Evolutionary conservation across 257 asterid genomes (phyloP), one percentile per base, ranked within the genome.

Genomic region (Anisodus acutangulus): DNA sequence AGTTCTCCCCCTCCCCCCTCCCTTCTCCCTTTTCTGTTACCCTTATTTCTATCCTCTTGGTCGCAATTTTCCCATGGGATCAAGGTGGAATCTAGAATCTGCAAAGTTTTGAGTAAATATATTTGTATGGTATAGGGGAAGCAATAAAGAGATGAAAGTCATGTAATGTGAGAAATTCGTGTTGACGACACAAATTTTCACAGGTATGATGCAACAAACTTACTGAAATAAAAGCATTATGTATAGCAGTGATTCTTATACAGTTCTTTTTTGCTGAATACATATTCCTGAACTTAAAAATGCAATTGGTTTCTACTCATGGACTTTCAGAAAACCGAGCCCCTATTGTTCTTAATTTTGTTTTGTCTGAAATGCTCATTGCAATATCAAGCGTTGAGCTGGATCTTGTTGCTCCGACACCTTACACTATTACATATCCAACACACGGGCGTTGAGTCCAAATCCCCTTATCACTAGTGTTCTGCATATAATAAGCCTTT

Each of bases 21-120:
- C 16, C 16, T 2, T 26, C 6, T 9, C 35, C 6, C 53, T 17
- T 15, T 53, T 26, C 76, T 16, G 1, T 72, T 72, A 59, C 19
- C 60, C 41, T 74, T 74, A 49, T 74, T 74, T 74, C 81, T 74
- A 8, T 15, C 22, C 49, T 76, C 26, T 53, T 26, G 81, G 37
- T 76, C 49, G 0, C 64, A 76, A 12, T 76, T 74, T 76, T 13
- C 81, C 63, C 26, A 54, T 76, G 81, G 22, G 64, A 76, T 76
- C 31, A 0, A 76, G 64, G 64, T 26, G 47, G 47, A 53, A 26
- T 70, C 79, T 71, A 71, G 79, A 45, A 71, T 26, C 81, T 76
- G 63, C 81, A 53, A 53, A 51, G 63, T 76, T 35, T 76, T 76
- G 64, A 64, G 64, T 76, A 53, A 76, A 76, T 76, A 53, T 76